phyloP scores from a whole-genome alignment of 768 basidiomycete species.

The Russula vinacea region DNA sequence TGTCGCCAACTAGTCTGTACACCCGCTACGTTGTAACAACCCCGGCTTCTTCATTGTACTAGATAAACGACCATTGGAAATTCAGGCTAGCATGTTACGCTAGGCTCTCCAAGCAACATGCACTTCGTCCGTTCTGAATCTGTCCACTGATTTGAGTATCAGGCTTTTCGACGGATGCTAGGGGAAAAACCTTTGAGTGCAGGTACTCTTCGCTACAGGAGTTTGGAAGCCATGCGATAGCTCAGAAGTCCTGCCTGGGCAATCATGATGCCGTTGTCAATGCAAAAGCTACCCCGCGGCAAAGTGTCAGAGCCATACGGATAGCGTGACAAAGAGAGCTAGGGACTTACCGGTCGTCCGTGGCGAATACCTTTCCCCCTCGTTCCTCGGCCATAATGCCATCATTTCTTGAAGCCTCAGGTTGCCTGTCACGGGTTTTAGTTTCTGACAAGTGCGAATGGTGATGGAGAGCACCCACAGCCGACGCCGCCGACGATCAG shows the following conservation, averaged over 20 bases:
- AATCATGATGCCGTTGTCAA: conserved; percentile 99
- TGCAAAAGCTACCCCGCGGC: conserved; percentile 65
- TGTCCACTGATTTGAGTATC: conserved; percentile 35
- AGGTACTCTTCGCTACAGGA: conserved; percentile 72
- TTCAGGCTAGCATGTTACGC: not conserved
- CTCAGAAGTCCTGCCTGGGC: conserved; percentile 94
- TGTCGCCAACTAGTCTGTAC: conserved; percentile 38
- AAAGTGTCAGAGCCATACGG: not conserved
- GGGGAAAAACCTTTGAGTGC: conserved; percentile 77
- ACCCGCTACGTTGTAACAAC: not conserved
- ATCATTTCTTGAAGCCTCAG: conserved; percentile 96
- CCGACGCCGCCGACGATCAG: conserved; percentile 99
- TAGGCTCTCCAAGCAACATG: conserved; percentile 83
- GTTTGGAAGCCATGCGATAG: conserved; percentile 84
- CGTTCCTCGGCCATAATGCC: conserved; percentile 93
- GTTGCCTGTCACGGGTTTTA: conserved; percentile 57
- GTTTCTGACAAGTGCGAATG: not conserved
- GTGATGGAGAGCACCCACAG: conserved; percentile 56
- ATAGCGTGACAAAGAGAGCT: not conserved
- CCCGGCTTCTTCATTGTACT: not conserved
- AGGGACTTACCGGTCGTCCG: conserved; percentile 77
- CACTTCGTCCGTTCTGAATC: conserved; percentile 94
- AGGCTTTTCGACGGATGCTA: not conserved
- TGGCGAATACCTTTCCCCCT: conserved; percentile 86
- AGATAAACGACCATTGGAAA: not conserved